Evolutionary conservation across 2,329 filamentous ascomycete genomes (phyloP), one percentile per base, ranked within the genome.

Genomic region (Colletotrichum cereale): DNA sequence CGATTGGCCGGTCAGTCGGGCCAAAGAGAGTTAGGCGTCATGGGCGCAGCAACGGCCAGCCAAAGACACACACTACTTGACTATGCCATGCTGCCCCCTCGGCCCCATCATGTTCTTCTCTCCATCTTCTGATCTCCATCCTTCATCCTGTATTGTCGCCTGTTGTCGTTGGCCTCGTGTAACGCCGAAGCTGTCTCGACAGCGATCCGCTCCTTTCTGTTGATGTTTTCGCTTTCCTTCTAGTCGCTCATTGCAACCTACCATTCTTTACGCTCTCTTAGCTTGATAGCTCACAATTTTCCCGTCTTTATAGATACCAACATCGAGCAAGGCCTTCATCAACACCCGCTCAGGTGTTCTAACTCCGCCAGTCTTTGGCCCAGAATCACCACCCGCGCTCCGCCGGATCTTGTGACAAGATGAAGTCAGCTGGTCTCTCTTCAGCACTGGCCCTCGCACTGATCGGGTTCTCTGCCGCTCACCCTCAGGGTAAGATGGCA

Each of bases 191-290:
- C 68, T 67, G 68, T 71, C 29, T 53, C n/a, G 44, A 66, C 67
- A 67, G 68, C 56, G 38, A 57, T 67, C 73, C 75, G 38, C 72
- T 75, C 75, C 53, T 74, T 77, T 67, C 73, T 56, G 63, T 63
- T 74, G 69, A 57, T 60, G 64, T 65, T 65, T 66, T 72, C 67
- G 63, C 52, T 52, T 71, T 73, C 71, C 64, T 36, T 44, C 55
- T 74, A 74, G 72, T 73, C 75, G 66, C 65, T 76, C 74, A 34
- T 76, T 77, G 74, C 48, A 31, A 61, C 38, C 61, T 47, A 50
- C 29, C 12, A 63, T 69, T 69, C 66, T 64, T 50, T n/a, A 50
- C 66, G 38, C 42, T 69, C 48, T 3, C 40, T 65, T 36, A 47
- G 40, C 21, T 31, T 38, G 67, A 66, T 75, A 48, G 64, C 74